These are phyloP conservation scores for Lithocarpus polystachyus DNA, from an alignment of 306 rosid species.

Conservation along the genomic window DNA sequence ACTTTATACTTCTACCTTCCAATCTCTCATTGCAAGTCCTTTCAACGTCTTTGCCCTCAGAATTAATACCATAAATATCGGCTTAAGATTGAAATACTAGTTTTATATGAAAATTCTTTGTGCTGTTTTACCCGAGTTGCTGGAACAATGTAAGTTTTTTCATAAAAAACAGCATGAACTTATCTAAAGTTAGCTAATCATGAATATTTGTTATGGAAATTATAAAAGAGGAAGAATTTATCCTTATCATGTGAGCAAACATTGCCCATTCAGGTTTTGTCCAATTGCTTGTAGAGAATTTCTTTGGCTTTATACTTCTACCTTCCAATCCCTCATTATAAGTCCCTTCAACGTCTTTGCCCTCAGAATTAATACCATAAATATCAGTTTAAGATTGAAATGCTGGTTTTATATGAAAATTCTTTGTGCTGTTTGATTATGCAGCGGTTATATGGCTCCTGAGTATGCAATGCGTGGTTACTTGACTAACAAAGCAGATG, in stretches of 20 bases:
- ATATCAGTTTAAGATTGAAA: not conserved
- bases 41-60: not conserved
- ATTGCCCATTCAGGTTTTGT: not conserved
- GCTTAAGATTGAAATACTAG: not conserved
- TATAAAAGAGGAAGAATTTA: not conserved
- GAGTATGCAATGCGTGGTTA: slow-evolving; percentile 97
- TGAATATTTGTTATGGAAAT: not conserved
- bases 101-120: not conserved
- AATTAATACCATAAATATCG: not conserved
- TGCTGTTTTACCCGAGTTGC: too few species aligned
- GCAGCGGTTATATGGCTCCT: slow-evolving; percentile 98
- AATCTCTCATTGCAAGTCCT: not conserved
- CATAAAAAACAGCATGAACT: not conserved
- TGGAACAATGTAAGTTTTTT: too few species aligned
- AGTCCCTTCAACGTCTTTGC: not conserved
- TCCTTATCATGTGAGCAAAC: not conserved
- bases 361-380: not conserved
- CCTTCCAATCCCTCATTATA: not conserved
- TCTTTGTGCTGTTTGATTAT: slow-evolving; percentile 12
- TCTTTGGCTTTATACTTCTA: not conserved
- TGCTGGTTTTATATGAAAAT: not conserved
- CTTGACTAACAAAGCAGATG: slow-evolving; percentile 79
- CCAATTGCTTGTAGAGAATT: not conserved
- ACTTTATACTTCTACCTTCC: not conserved
- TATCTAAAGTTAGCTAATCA: not conserved